Conservation (phyloP, 331 rosid species). For the Acacia pycnantha region DNA sequence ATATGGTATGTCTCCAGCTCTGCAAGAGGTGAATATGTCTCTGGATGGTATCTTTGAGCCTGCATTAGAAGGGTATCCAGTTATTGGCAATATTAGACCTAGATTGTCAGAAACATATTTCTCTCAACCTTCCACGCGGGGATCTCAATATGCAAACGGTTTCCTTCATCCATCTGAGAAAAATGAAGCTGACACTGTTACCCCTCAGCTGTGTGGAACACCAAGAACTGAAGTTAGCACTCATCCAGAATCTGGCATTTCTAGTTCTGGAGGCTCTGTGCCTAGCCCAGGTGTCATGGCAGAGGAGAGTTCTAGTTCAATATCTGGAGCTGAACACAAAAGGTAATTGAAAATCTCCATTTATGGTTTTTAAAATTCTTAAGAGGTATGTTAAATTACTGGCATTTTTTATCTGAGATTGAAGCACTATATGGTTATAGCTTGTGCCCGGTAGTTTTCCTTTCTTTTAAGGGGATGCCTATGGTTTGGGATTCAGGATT, state of each 20-base stretch:
- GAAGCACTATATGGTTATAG: slow-evolving; percentile 38
- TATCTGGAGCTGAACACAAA: slow-evolving; percentile 36
- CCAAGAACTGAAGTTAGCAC: slow-evolving; percentile 40
- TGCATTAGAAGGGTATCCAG: slow-evolving; percentile 55
- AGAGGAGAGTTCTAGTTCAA: slow-evolving; percentile 31
- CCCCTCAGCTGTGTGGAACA: slow-evolving; percentile 44
- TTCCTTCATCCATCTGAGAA: slow-evolving; percentile 43
- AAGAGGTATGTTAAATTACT: slow-evolving; percentile 27
- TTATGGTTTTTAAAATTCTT: slow-evolving; percentile 27
- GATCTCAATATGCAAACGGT: slow-evolving; percentile 40
- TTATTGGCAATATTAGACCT: slow-evolving; percentile 37
- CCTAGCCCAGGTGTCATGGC: slow-evolving; percentile 26
- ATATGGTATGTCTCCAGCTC: slow-evolving; percentile 42
- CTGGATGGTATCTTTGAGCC: slow-evolving; percentile 43
- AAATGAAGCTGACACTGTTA: slow-evolving; percentile 45
- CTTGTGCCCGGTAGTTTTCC: slow-evolving; percentile 39
- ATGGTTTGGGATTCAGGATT: slow-evolving; percentile 62
- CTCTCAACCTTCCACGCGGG: slow-evolving; percentile 43
- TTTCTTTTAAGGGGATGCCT: slow-evolving; percentile 43
- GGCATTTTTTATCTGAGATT: slow-evolving; percentile 31
- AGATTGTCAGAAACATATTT: slow-evolving; percentile 40
- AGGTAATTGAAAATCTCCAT: slow-evolving; percentile 46
- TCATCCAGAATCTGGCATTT: slow-evolving; percentile 38
- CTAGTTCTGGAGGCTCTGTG: slow-evolving; percentile 32
- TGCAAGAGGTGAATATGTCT: slow-evolving; percentile 40